Evolutionary conservation across 2,329 filamentous ascomycete species (phyloP).

Genomic region (Venturiaceae sp.): DNA sequence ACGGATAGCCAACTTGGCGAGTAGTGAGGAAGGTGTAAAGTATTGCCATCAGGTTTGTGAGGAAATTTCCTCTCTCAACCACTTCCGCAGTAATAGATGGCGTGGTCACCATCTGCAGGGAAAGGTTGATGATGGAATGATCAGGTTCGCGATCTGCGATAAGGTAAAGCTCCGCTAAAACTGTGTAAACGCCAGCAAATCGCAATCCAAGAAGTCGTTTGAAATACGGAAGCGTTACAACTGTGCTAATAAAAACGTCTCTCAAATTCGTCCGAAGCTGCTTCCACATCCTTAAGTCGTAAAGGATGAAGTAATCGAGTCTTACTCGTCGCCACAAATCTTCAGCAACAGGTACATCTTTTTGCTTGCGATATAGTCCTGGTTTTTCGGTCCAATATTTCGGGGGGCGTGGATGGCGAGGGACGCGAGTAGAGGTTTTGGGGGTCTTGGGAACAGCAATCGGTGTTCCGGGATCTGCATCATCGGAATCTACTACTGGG

Average conservation of each 20-base stretch:
- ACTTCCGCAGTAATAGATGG: conserved; percentile 95
- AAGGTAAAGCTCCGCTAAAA: conserved; percentile 84
- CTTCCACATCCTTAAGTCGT: conserved; percentile 95
- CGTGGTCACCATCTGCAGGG: conserved; percentile 90
- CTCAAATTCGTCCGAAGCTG: conserved; percentile 83
- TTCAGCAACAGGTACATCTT: conserved; percentile 62
- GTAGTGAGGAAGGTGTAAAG: conserved; percentile 96
- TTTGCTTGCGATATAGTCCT: conserved; percentile 52
- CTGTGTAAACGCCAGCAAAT: conserved; percentile 93
- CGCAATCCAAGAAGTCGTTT: conserved; percentile 86
- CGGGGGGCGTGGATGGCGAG: conserved; percentile 54
- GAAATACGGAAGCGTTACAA: conserved; percentile 91
- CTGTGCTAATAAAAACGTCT: conserved; percentile 90
- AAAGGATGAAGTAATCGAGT: conserved; percentile 88
- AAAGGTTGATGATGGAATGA: conserved; percentile 97
- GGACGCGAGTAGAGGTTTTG: conserved; percentile 33
- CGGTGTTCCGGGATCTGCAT: conserved; percentile 53
- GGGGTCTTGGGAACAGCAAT: conserved; percentile 78
- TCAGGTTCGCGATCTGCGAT: conserved; percentile 95
- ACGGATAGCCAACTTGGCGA: conserved; percentile 87
- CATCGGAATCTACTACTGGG: conserved; percentile 60
- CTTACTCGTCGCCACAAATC: conserved; percentile 84
- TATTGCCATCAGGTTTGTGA: conserved; percentile 91
- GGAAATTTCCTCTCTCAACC: conserved; percentile 87
- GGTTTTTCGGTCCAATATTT: conserved; percentile 84